Percentiles rank a stretch among this genome's conserved stretches.
Conservation (phyloP, 1,284 basidiomycete species). For the Coniferiporia weirii region DNA sequence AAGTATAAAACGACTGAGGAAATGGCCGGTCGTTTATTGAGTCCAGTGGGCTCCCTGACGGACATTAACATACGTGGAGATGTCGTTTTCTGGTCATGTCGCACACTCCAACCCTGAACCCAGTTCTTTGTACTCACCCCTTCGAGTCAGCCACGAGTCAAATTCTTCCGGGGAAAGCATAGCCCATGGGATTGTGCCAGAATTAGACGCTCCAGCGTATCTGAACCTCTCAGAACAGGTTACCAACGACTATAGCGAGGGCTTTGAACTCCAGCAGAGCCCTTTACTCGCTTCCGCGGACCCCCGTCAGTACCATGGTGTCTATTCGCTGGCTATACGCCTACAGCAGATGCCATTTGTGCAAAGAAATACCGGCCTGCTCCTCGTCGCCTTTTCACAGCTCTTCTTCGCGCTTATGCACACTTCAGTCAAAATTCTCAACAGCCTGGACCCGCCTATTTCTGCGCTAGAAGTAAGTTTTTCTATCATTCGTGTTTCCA, state of each 20-base stretch:
- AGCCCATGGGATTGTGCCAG: not conserved
- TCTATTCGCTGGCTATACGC: not conserved
- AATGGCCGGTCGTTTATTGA: not conserved
- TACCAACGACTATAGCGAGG: not conserved
- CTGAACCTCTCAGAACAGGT: not conserved
- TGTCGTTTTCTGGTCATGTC: not conserved
- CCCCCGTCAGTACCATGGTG: not conserved
- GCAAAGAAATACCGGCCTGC: slow-evolving; percentile 50
- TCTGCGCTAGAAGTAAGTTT: slow-evolving; percentile 46
- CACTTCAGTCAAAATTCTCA: slow-evolving; percentile 55
- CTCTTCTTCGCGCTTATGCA: slow-evolving; percentile 59
- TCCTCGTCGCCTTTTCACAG: slow-evolving; percentile 54
- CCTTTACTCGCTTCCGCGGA: not conserved
- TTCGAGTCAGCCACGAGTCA: slow-evolving; percentile 23
- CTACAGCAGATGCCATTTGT: not conserved
- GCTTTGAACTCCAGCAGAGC: not conserved
- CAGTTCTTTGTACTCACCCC: not conserved
- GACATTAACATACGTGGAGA: not conserved
- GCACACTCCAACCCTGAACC: not conserved
- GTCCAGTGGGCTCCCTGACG: not conserved
- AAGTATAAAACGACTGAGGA: not conserved
- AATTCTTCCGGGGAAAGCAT: slow-evolving; percentile 3
- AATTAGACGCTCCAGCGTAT: not conserved
- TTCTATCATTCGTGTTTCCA: not conserved
- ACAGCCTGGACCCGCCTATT: slow-evolving; percentile 51